phyloP scores from a whole-genome alignment of 1,139 yeast species.

The Hansenula lynferdii region DNA sequence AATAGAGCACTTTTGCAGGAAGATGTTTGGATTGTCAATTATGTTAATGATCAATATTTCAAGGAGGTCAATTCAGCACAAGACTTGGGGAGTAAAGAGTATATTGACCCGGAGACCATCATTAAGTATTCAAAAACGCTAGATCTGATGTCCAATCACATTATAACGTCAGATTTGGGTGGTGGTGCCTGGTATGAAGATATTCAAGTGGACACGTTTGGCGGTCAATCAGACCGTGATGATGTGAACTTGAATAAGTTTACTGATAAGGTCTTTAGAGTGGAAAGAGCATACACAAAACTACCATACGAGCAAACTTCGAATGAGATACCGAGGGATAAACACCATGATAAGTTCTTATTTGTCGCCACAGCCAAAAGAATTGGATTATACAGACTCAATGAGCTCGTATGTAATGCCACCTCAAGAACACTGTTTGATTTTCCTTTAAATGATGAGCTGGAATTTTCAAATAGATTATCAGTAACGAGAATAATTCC shows the following conservation, averaged over 20 bases:
- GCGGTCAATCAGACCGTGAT: background rate
- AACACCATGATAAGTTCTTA: constrained; percentile 26
- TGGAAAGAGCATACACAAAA: constrained; percentile 11
- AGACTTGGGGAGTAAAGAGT: constrained; percentile 43
- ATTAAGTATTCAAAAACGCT: constrained; percentile 34
- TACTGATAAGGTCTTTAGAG: constrained; percentile 10
- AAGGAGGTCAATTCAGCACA: constrained; percentile 42
- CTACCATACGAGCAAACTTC: background rate
- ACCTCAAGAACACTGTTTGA: constrained; percentile 42
- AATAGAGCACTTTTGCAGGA: constrained; percentile 36
- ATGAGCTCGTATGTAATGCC: constrained; percentile 46
- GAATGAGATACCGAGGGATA: background rate
- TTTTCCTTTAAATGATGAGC: constrained; percentile 23
- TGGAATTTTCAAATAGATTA: constrained; percentile 44
- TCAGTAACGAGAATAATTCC: constrained; percentile 50
- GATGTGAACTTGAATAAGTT: constrained; percentile 6
- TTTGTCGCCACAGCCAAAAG: constrained; percentile 40
- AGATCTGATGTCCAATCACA: constrained; percentile 33
- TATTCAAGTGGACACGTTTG: constrained; percentile 7
- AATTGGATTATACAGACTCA: constrained; percentile 44
- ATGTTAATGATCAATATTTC: constrained; percentile 38
- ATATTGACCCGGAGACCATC: constrained; percentile 33
- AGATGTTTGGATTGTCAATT: constrained; percentile 53
- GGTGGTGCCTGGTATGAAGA: constrained; percentile 29
- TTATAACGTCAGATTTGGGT: constrained; percentile 41